These are phyloP conservation scores for Kodamaea lidongshanica DNA, from an alignment of 805 yeast genomes.

Conservation along the genomic window DNA sequence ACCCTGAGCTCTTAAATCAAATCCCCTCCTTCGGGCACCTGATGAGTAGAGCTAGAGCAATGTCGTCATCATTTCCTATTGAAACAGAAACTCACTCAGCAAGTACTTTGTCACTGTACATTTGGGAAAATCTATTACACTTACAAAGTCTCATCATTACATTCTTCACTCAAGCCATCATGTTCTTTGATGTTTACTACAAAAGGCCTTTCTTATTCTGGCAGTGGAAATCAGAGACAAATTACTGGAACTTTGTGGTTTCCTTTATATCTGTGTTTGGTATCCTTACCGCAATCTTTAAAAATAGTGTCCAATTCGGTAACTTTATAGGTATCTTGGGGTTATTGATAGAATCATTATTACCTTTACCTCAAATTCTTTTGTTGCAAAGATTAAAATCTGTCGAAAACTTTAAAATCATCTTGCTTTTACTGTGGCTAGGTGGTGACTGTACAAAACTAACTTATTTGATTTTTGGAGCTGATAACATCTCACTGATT, in stretches of 20 bases:
- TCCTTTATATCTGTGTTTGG: slow-evolving; percentile 39
- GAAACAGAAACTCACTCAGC: background rate
- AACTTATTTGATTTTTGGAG: slow-evolving; percentile 68
- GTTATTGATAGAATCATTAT: slow-evolving; percentile 61
- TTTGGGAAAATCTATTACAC: background rate
- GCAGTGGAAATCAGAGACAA: slow-evolving; percentile 69
- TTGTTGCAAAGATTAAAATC: slow-evolving; percentile 59
- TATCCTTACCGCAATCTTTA: slow-evolving; percentile 36
- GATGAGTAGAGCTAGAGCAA: slow-evolving; percentile 10
- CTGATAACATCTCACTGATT: slow-evolving; percentile 57
- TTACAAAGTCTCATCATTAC: slow-evolving; percentile 4
- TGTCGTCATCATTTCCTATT: background rate
- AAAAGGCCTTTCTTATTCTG: slow-evolving; percentile 64
- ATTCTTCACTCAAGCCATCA: slow-evolving; percentile 29
- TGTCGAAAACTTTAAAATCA: slow-evolving; percentile 71
- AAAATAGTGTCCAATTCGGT: slow-evolving; percentile 34
- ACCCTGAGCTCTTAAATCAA: slow-evolving; percentile 27
- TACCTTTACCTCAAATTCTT: slow-evolving; percentile 77
- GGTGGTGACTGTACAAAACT: slow-evolving; percentile 83
- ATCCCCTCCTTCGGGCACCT: slow-evolving; percentile 26
- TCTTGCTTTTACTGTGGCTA: slow-evolving; percentile 76
- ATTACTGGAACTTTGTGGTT: slow-evolving; percentile 59
- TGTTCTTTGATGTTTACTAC: slow-evolving; percentile 66
- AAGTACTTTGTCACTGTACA: too few species aligned
- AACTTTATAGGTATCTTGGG: slow-evolving; percentile 55